Evolutionary conservation across 2,329 filamentous ascomycete species (phyloP), one percentile per base, ranked within the genome.

Genomic region (Xylaria digitata): DNA sequence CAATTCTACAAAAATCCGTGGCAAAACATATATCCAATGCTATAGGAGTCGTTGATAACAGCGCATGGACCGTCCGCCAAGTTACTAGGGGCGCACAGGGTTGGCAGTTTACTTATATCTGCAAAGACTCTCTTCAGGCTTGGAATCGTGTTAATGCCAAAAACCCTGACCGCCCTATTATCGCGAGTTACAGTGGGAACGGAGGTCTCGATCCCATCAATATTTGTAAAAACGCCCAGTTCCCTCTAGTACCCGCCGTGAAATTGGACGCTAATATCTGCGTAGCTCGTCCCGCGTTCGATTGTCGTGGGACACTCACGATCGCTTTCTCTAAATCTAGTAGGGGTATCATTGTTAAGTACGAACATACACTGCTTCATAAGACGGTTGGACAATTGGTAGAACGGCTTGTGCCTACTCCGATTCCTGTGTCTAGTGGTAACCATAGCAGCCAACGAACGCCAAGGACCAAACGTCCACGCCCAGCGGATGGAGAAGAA

Each of bases 331-430:
- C 82, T 6, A 83, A 82, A 61, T 80, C 78, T 26, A 81, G 78
- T 34, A 82, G 82, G 37, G 76, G 79, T 8, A 83, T 89, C 45
- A 80, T 82, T 11, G 78, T 88, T 61, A 84, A 84, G 64, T 88
- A 88, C 71, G 82, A 85, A 37, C 87, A 89, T 70, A 86, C 83
- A 0, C 84, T 83, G 3, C 72, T 88, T n/a, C 87, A 89, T 74
- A 84, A 80, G 72, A 86, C 85, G 0, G 85, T 89, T 4, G 81
- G 77, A 1, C 77, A 88, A 53, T 76, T 87, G 26, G 78, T 82
- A 9, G 80, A 83, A 4, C 76, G 81, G 43, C 83, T 85, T 60
- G 80, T 80, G 32, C 86, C 84, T 5, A 40, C 66, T 15, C 82
- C 84, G 6, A 74, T 66, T 67, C 73, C 73, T 68, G 72, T 76